Evolutionary conservation across 2,329 filamentous ascomycete species (phyloP).

Genomic region (Massarina eburnea): DNA sequence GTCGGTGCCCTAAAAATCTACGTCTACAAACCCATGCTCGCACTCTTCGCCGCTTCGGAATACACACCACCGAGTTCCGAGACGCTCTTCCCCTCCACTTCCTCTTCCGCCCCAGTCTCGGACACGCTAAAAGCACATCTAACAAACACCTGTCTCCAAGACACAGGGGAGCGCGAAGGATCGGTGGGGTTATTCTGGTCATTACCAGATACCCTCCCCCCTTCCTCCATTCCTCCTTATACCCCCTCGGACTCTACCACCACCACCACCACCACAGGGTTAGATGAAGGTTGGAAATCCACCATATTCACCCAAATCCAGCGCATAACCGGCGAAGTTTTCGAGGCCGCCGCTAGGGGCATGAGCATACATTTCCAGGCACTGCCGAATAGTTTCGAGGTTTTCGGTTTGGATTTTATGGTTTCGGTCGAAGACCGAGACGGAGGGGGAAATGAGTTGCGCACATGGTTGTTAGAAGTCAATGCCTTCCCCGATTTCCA

Average conservation of each 20-base stretch:
- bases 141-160: conserved; percentile 94
- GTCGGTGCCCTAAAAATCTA: conserved; percentile 77
- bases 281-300: conserved; percentile 52
- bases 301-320: conserved; percentile 75
- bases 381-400: conserved; percentile 83
- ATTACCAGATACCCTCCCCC: conserved; percentile 49
- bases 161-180: conserved; percentile 56
- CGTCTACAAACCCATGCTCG: conserved; percentile 89
- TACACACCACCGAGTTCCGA: conserved; percentile 66
- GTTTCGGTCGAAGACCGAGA: conserved; percentile 48
- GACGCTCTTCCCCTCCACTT: conserved; percentile 14
- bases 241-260: not conserved
- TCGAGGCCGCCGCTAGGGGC: conserved; percentile 79
- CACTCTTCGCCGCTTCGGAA: conserved; percentile 77
- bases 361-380: conserved; percentile 94
- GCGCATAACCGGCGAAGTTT: conserved; percentile 71
- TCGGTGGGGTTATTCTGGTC: conserved; percentile 76
- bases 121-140: conserved; percentile 71
- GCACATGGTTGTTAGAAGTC: conserved; percentile 79
- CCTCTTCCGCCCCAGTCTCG: conserved; percentile 9
- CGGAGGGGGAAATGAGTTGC: conserved; percentile 43
- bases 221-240: conserved; percentile 17
- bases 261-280: conserved; percentile 3
- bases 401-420: conserved; percentile 89
- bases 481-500: conserved; percentile 97